phyloP scores from a whole-genome alignment of 2,329 filamentous ascomycete species.

The Ploettnerulaceae sp. region DNA sequence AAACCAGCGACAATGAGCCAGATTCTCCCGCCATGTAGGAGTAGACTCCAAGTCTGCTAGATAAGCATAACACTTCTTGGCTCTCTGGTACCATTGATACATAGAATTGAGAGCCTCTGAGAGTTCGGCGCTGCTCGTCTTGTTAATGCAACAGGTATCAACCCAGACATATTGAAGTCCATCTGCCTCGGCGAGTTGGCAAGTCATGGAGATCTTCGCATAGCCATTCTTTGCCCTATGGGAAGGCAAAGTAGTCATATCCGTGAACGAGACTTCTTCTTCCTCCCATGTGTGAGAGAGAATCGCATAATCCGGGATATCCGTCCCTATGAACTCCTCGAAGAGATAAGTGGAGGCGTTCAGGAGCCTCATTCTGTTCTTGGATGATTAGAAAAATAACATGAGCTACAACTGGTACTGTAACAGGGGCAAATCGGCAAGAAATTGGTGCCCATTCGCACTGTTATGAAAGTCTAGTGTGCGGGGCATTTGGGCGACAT shows the following conservation, averaged over 20 bases:
- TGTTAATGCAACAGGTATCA: neutral
- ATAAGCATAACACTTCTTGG: neutral
- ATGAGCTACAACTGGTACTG: too few relatives aligned
- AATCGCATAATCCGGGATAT: too few relatives aligned
- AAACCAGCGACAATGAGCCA: neutral
- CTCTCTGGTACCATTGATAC: neutral
- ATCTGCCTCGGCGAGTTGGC: neutral
- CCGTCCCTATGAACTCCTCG: too few relatives aligned
- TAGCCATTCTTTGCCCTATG: neutral
- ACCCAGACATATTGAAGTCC: neutral
- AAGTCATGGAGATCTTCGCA: neutral
- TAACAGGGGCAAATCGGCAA: too few relatives aligned
- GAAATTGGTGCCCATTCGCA: too few relatives aligned
- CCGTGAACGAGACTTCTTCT: neutral
- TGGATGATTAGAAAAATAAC: too few relatives aligned
- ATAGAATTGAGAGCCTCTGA: neutral
- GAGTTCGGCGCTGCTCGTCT: neutral
- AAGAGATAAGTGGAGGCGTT: too few relatives aligned
- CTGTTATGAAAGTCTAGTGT: too few relatives aligned
- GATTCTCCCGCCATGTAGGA: neutral
- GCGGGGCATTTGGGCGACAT: too few relatives aligned
- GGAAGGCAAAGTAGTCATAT: neutral
- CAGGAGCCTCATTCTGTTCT: too few relatives aligned
- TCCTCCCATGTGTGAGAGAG: neutral
- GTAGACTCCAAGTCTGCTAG: neutral